Percentiles rank a stretch among this genome's conserved stretches.
phyloP scores from a whole-genome alignment of 1,139 yeast species.

The Candida glucosophila region DNA sequence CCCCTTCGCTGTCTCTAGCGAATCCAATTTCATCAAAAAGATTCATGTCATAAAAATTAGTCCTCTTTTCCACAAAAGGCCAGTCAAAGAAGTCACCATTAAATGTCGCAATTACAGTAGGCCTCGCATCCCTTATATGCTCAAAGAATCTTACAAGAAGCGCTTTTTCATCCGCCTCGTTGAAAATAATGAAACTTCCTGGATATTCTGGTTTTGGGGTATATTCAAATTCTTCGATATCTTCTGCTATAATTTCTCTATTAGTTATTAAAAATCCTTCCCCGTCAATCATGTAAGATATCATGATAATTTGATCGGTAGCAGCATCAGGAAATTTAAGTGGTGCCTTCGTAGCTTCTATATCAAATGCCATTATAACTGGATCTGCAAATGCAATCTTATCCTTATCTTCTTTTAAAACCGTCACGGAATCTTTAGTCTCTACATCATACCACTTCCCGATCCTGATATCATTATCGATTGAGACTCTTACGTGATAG shows the following conservation, averaged over 20 bases:
- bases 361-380: slow-evolving; percentile 92
- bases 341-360: slow-evolving; percentile 96
- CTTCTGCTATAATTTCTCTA: slow-evolving; percentile 87
- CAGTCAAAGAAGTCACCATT: slow-evolving; percentile 99
- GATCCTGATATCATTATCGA: slow-evolving; percentile 76
- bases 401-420: slow-evolving; percentile 55
- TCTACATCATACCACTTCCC: slow-evolving; percentile 94
- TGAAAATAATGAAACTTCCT: slow-evolving; percentile 82
- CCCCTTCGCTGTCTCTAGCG: slow-evolving; percentile 82
- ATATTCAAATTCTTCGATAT: slow-evolving; percentile 93
- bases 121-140: slow-evolving; percentile 78
- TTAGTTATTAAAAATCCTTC: slow-evolving; percentile 92
- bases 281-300: slow-evolving; percentile 98
- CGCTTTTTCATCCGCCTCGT: slow-evolving; percentile 78
- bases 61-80: slow-evolving; percentile 94
- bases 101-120: slow-evolving; percentile 94
- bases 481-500: slow-evolving; percentile 89
- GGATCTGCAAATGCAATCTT: slow-evolving; percentile 96
- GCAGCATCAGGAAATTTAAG: slow-evolving; percentile 90
- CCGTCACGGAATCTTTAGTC: slow-evolving; percentile 48
- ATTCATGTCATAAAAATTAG: slow-evolving; percentile 73
- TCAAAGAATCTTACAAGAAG: slow-evolving; percentile 73
- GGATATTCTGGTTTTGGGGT: slow-evolving; percentile 96
- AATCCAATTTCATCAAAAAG: slow-evolving; percentile 95
- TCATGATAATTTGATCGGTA: slow-evolving; percentile 97